Base-by-base conservation (phyloP, 2,329 filamentous ascomycete genomes). In the Fusarium armeniacum region DNA sequence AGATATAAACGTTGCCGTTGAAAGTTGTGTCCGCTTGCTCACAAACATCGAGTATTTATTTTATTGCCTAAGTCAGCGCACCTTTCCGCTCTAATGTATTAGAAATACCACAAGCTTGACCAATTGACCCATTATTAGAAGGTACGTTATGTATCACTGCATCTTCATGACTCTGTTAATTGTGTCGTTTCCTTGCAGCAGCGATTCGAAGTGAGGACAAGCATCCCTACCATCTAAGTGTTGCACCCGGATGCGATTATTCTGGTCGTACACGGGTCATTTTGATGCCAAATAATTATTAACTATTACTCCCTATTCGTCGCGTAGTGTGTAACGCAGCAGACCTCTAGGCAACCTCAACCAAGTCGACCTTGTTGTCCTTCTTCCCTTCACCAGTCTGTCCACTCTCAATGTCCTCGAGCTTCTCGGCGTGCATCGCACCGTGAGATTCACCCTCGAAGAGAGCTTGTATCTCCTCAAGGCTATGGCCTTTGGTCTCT, bases 391-490 rank as follows among this genome's bases (percentile, higher is more conserved):
- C 33, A 0, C 64, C 71, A 15, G 49, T 2, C 3, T 45, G 16
- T 16, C 50, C 58, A 12, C 26, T 36, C 18, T 73, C 71, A 4
- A 67, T 35, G 20, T 71, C 69, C 3, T 36, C 51, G 20, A 71
- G 41, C 52, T 71, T 71, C 5, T 6, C 20, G 3, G 20, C 47
- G 6, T 46, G 35, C 22, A 62, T 20, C 7, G 40, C 65, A 2
- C 46, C 36, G 18, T 62, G 45, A 0, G 58, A 63, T 1, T 43
- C 52, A 6, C 72, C 76, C 5, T 78, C 77, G 16, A 79, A 79
- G 2, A 78, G 60, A 5, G 67, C 67, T 7, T 66, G 67, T 26
- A 79, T 76, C 55, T 79, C 75, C 50, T 79, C 77, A 5, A 78
- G 60, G 1, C 69, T 75, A 5, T 72, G 62, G 0, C 76, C 77